Base-by-base conservation (phyloP, 1,284 basidiomycete species). In the Ustilago bromivora region DNA sequence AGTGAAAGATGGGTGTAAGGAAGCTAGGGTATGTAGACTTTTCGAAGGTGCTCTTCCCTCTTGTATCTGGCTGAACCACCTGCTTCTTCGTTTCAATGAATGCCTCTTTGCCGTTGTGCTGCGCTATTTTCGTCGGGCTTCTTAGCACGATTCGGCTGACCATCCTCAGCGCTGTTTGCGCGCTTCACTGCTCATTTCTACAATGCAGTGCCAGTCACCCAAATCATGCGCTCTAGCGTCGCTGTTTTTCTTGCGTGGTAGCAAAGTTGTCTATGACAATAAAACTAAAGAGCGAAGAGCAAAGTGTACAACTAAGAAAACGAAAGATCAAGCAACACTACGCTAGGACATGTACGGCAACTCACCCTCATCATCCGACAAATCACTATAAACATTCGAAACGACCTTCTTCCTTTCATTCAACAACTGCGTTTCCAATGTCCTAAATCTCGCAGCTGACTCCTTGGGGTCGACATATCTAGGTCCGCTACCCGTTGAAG, bases 391-490 rank as follows among this genome's bases (percentile, higher is more conserved):
- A 0, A 55, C 35, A 4, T 49, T 49, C 10, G 68, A 65, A 13
- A 61, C 60, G 35, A 77, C 70, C 34, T 63, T 72, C 11, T 73
- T 67, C 28, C 75, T 36, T 2, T 77, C 75, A n/a, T 63, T 31
- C 6, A 53, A 31, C 60, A 77, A 36, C 53, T 77, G 75, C 8
- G 57, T 43, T 19, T 77, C 70, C 23, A 77, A 23, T n/a, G 55
- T 66, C 11, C 66, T 61, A 38, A 77, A 71, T 10, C 70, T 49
- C 2, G 59, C 63, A 12, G 59, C 75, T 1, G 66, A 69, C 15
- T 70, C 70, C 31, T 70, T 66, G 1, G 75, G 75, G 28, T 77
- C 75, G 13, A 53, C 75, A 17, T 77, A 77, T 8, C 75, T 32
- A 1, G 69, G 64, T 0, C 31, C 64, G 52, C 52, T 63, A 31